Percentiles rank a stretch among this genome's conserved stretches.
phyloP scores from a whole-genome alignment of 768 basidiomycete genomes.

The Trametes punicea region DNA sequence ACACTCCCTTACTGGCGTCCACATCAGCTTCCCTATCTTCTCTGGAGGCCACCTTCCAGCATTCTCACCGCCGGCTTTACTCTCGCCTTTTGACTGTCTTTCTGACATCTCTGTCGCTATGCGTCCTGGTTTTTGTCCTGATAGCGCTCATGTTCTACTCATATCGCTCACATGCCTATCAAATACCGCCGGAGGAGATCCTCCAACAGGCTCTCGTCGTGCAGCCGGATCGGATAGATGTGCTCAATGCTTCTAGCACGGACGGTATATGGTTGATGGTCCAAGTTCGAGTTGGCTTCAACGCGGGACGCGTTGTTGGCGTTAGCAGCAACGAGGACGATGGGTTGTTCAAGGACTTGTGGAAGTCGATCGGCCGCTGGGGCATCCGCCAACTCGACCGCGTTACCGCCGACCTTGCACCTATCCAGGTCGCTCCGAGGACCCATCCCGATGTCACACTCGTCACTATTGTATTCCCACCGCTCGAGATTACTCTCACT shows the following conservation, averaged over 20 bases:
- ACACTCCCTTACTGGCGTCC: slow-evolving; percentile 52
- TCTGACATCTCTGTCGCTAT: slow-evolving; percentile 50
- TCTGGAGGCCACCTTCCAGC: slow-evolving; percentile 26
- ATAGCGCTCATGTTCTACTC: slow-evolving; percentile 59
- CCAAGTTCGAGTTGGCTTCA: slow-evolving; percentile 57
- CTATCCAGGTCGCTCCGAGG: slow-evolving; percentile 46
- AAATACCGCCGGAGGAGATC: slow-evolving; percentile 55
- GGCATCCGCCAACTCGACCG: slow-evolving; percentile 53
- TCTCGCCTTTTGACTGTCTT: slow-evolving; percentile 47
- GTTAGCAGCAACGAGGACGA: slow-evolving; percentile 48
- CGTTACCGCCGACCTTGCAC: slow-evolving; percentile 54
- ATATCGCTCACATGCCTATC: slow-evolving; percentile 56
- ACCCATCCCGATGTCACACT: slow-evolving; percentile 41
- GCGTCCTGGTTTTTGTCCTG: slow-evolving; percentile 42
- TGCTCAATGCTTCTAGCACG: slow-evolving; percentile 56
- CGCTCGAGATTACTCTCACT: slow-evolving; percentile 55
- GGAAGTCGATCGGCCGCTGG: slow-evolving; percentile 70
- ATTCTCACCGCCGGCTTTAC: slow-evolving; percentile 27
- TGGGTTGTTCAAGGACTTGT: slow-evolving; percentile 42
- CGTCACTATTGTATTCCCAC: slow-evolving; percentile 43
- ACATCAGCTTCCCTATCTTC: slow-evolving; percentile 32
- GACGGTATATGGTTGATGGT: slow-evolving; percentile 61
- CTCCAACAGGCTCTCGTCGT: slow-evolving; percentile 53
- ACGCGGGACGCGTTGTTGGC: slow-evolving; percentile 60
- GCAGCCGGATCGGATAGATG: slow-evolving; percentile 54